Percentiles rank a stretch among this genome's conserved stretches.
phyloP scores from a whole-genome alignment of 495 filamentous ascomycete genomes.

The Neurospora sp. region DNA sequence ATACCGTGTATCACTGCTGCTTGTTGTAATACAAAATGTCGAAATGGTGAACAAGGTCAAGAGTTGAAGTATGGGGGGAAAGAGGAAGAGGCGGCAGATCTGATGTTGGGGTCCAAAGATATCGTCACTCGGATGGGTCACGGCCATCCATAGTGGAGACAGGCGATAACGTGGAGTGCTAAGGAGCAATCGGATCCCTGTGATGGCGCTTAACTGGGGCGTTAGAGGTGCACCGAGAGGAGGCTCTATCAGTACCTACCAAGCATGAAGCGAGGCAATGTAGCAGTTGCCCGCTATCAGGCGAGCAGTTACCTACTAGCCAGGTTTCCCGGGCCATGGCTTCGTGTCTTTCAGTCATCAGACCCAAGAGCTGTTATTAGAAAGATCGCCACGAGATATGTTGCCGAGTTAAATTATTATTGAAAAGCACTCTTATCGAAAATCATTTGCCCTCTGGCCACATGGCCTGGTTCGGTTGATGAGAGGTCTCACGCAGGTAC shows the following conservation, averaged over 20 bases:
- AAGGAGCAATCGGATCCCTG: background rate
- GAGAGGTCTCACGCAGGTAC: background rate
- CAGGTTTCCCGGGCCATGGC: background rate
- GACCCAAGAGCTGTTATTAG: background rate
- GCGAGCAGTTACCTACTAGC: background rate
- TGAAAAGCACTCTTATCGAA: background rate
- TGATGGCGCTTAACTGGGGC: background rate
- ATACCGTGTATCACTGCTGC: background rate
- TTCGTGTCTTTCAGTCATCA: background rate
- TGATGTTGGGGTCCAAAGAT: background rate
- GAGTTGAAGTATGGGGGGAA: background rate
- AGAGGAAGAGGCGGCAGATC: background rate
- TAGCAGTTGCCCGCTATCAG: background rate
- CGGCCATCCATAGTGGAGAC: background rate
- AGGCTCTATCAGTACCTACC: background rate
- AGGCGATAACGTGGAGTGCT: background rate
- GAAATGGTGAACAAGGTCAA: background rate
- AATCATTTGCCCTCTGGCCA: background rate
- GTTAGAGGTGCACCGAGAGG: background rate
- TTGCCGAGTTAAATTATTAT: background rate
- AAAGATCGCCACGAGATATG: background rate
- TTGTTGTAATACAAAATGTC: background rate
- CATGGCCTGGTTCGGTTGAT: background rate
- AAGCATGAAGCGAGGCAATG: too few relatives aligned
- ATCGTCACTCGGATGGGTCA: background rate